These are phyloP conservation scores for Acacia concinna DNA, from an alignment of 331 rosid genomes.

Conservation along the genomic window DNA sequence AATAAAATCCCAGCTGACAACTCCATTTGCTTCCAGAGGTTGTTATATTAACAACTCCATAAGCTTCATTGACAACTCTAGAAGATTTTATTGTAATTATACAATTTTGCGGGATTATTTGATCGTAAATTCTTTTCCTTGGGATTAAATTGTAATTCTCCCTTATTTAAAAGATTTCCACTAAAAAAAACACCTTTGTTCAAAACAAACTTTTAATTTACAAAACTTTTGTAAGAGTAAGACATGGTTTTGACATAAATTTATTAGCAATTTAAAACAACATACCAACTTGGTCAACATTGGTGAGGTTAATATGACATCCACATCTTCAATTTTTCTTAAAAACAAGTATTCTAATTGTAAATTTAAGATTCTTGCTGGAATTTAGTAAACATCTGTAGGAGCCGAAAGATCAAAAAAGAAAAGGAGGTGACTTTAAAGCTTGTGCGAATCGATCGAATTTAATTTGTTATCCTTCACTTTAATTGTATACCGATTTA, in stretches of 20 bases:
- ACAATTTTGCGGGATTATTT: too few relatives aligned
- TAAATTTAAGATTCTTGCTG: conserved; percentile 2
- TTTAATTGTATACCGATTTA: not conserved
- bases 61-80: too few relatives aligned
- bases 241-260: not conserved
- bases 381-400: not conserved
- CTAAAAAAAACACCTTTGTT: too few relatives aligned
- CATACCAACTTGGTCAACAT: not conserved
- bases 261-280: not conserved
- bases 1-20: too few relatives aligned
- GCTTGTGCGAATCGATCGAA: not conserved
- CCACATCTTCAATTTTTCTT: not conserved
- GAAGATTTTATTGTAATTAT: too few relatives aligned
- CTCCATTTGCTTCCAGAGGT: too few relatives aligned
- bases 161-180: not conserved
- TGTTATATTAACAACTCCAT: too few relatives aligned
- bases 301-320: not conserved
- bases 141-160: too few relatives aligned
- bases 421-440: not conserved
- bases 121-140: too few relatives aligned
- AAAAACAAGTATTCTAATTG: not conserved
- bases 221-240: not conserved
- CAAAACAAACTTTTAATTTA: not conserved
- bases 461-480: not conserved
- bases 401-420: not conserved